Evolutionary conservation across 768 basidiomycete genomes (phyloP).

Genomic region (Suillus subalutaceus): DNA sequence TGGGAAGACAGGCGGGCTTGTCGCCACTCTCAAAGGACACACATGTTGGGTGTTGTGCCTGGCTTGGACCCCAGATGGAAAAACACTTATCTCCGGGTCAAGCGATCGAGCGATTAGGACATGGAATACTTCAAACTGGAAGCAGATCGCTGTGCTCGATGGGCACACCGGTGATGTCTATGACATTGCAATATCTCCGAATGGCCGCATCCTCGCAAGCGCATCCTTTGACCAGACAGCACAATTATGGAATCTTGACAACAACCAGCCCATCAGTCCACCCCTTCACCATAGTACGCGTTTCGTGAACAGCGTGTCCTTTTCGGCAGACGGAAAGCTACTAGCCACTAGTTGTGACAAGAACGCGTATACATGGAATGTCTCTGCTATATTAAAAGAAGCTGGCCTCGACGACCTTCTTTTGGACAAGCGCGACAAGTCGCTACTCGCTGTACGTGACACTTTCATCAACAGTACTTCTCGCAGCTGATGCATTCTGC

Average conservation of each 20-base stretch:
- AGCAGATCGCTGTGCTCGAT: too few species aligned
- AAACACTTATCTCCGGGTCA: too few species aligned
- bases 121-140: neutral
- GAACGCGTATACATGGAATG: too few species aligned
- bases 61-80: neutral
- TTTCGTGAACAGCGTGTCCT: neutral
- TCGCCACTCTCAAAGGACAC: neutral
- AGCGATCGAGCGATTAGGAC: neutral
- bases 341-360: neutral
- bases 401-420: too few species aligned
- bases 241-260: neutral
- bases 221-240: too few species aligned
- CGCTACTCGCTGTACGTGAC: too few species aligned
- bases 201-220: neutral
- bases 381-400: too few species aligned
- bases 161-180: too few species aligned
- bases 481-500: neutral
- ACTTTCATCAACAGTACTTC: too few species aligned
- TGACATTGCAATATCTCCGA: too few species aligned
- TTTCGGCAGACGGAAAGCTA: neutral
- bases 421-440: too few species aligned
- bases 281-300: neutral
- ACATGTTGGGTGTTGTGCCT: neutral
- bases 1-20: neutral
- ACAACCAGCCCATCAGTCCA: neutral